Conservation (phyloP, 371 early-diverging fungal species). For the Mortierella sp. region DNA sequence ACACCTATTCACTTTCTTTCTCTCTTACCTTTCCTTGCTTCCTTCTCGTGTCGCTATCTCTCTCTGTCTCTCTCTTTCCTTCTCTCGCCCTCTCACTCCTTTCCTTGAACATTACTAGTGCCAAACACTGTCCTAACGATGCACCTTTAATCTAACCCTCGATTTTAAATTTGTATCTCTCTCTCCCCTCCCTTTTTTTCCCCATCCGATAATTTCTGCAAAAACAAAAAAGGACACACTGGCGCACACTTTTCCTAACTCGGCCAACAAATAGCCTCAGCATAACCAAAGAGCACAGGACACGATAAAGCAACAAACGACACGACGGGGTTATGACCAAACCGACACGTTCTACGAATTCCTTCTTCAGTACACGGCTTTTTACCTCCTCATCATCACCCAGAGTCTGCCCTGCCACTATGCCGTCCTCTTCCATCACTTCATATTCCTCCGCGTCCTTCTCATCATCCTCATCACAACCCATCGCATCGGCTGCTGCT, state of each 20-base stretch:
- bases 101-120: slow-evolving; percentile 2
- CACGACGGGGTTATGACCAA: background rate
- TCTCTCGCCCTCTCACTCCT: background rate
- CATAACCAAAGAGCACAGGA: background rate
- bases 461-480: background rate
- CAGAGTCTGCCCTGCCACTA: too few species aligned
- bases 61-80: slow-evolving; percentile 5
- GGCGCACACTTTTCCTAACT: background rate
- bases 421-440: background rate
- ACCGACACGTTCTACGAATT: background rate
- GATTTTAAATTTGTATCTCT: background rate
- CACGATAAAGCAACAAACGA: background rate
- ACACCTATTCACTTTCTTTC: background rate
- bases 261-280: background rate
- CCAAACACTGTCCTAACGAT: background rate
- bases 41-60: background rate
- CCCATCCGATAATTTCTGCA: too few species aligned
- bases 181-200: background rate
- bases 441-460: background rate
- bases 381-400: background rate
- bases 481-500: background rate
- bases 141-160: background rate
- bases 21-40: background rate
- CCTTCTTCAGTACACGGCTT: background rate
- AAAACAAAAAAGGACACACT: background rate